Conservation (phyloP, 208 protist genomes). For the Angomonas ambiguus region DNA sequence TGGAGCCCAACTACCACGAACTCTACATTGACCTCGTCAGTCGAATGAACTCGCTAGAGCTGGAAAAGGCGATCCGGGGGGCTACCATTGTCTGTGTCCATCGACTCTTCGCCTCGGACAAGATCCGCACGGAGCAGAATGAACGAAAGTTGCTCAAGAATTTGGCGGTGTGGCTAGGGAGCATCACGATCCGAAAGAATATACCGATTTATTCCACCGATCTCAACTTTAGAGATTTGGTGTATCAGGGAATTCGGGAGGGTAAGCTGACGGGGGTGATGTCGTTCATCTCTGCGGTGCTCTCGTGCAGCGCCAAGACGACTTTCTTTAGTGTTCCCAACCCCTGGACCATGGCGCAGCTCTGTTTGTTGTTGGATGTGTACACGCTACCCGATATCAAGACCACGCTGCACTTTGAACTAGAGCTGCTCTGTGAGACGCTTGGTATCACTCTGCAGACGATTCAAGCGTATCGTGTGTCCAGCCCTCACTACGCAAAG, state of each 20-base stretch:
- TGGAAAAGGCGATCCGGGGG: slow-evolving; percentile 78
- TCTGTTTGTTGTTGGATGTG: slow-evolving; percentile 93
- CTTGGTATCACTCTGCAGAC: slow-evolving; percentile 52
- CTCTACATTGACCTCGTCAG: slow-evolving; percentile 90
- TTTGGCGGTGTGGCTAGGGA: slow-evolving; percentile 97
- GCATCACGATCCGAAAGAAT: slow-evolving; percentile 97
- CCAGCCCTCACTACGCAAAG: slow-evolving; percentile 18
- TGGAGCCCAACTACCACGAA: slow-evolving; percentile 97
- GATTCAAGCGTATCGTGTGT: slow-evolving; percentile 26
- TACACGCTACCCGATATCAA: slow-evolving; percentile 94
- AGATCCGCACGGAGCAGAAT: slow-evolving; percentile 84
- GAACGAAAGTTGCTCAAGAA: slow-evolving; percentile 97
- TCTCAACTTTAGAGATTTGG: slow-evolving; percentile 93
- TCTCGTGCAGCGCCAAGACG: slow-evolving; percentile 83
- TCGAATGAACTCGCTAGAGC: slow-evolving; percentile 68
- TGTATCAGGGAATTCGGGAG: slow-evolving; percentile 93
- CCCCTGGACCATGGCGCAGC: slow-evolving; percentile 97
- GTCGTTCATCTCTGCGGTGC: slow-evolving; percentile 95
- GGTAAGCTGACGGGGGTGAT: slow-evolving; percentile 94
- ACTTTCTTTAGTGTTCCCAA: slow-evolving; percentile 96
- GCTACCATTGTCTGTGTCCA: slow-evolving; percentile 87
- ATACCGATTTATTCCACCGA: slow-evolving; percentile 95
- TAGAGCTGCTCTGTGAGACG: slow-evolving; percentile 86
- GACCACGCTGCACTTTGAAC: slow-evolving; percentile 98
- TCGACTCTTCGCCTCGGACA: slow-evolving; percentile 90